Evolutionary conservation across 1,139 yeast species (phyloP).

Genomic region (Magnusiomyces sp.): DNA sequence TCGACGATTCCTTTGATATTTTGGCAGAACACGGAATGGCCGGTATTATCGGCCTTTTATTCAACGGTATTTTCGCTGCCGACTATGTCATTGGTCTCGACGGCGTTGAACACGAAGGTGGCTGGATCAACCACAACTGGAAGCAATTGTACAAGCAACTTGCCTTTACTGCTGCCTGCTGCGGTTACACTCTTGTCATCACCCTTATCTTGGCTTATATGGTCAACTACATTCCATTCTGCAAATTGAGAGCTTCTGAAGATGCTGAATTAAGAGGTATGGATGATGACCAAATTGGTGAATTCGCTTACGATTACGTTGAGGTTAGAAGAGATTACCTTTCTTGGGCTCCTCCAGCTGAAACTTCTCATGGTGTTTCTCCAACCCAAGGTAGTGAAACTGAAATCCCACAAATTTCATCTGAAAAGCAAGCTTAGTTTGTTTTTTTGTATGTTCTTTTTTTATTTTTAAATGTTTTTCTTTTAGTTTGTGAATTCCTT

Average conservation of each 20-base stretch:
- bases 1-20: conserved; percentile 91
- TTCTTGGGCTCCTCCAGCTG: conserved; percentile 44
- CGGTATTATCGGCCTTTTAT: conserved; percentile 78
- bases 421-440: too few species aligned
- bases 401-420: too few species aligned
- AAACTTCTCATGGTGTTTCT: conserved; percentile 5
- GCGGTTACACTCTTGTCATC: conserved; percentile 69
- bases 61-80: conserved; percentile 83
- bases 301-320: conserved; percentile 95
- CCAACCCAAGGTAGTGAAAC: conserved; percentile 1
- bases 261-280: conserved; percentile 82
- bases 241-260: conserved; percentile 70
- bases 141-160: conserved; percentile 85
- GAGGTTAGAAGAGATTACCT: conserved; percentile 92
- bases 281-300: conserved; percentile 97
- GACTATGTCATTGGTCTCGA: conserved; percentile 87
- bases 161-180: conserved; percentile 68
- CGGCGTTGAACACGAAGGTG: conserved; percentile 67
- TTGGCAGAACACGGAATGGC: conserved; percentile 98
- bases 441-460: too few species aligned
- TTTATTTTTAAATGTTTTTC: too few species aligned
- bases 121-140: conserved; percentile 87
- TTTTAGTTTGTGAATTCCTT: too few species aligned
- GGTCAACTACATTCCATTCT: conserved; percentile 73
- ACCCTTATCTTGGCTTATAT: conserved; percentile 70